Conservation (phyloP, 164 flowering plant species). For the Protea cynaroides region DNA sequence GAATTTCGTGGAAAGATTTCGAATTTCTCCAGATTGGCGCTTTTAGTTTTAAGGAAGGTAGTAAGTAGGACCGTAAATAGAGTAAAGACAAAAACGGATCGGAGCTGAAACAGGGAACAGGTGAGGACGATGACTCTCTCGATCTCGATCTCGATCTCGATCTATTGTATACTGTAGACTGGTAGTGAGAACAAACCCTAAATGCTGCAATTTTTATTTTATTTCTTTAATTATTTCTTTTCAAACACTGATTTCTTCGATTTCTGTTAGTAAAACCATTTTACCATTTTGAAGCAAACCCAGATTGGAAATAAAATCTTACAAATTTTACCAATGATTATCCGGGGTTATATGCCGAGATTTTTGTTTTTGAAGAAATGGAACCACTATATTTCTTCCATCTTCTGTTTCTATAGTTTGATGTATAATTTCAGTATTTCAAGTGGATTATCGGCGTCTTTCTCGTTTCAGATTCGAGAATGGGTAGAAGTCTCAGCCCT, state of each 20-base stretch:
- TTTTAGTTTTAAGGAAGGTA: too few species aligned
- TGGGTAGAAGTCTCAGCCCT: slow-evolving; percentile 52
- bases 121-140: too few species aligned
- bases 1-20: slow-evolving; percentile 23
- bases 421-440: neutral
- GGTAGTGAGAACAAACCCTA: neutral
- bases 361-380: slow-evolving; percentile 2
- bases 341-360: neutral
- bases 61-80: too few species aligned
- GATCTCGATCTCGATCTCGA: too few species aligned
- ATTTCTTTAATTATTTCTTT: slow-evolving; percentile 1
- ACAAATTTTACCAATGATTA: neutral
- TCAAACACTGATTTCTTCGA: neutral
- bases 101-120: too few species aligned
- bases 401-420: neutral
- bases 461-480: slow-evolving; percentile 17
- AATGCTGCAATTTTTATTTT: neutral
- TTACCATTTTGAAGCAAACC: neutral
- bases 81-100: too few species aligned
- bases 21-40: neutral
- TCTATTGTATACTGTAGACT: too few species aligned
- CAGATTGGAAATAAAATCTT: neutral
- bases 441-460: neutral
- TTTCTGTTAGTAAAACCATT: neutral
- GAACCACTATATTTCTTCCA: neutral